Evolutionary conservation across 2,329 filamentous ascomycete genomes (phyloP), one percentile per base, ranked within the genome.

Genomic region (Metarhizium guizhouense): DNA sequence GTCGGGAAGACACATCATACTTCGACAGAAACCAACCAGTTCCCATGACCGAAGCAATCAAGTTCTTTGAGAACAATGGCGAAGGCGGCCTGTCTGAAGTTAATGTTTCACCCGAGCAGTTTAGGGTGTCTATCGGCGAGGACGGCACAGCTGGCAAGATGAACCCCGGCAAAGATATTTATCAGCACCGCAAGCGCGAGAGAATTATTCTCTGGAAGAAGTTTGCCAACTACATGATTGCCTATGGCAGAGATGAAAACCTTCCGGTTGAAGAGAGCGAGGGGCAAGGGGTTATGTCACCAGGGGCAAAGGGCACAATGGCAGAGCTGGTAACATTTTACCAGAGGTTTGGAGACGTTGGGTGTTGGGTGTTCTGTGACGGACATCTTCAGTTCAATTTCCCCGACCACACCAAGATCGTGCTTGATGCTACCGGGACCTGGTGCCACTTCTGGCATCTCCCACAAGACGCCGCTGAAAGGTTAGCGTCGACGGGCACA

Each of bases 371-470:
- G 52, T 93, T 93, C 64, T 82, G 81, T 55, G 88, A 93, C 66
- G 89, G 89, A 2, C 87, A 89, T 63, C 78, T 92, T 61, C 88
- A 88, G 81, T 88, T 93, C 72, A 93, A 94, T 72, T 94, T 94
- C 69, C 88, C 89, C 2, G 89, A 94, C 62, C 89, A 94, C 68
- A 93, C 89, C 57, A 94, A 94, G 72, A 81, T 94, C 54, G 86
- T 93, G 13, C 74, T 94, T 30, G 88, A 90, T 56, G 74, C 85
- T 1, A 82, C 86, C 34, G 88, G 87, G n/a, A 83, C 80, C 1
- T 87, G 84, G 77, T 86, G 87, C 62, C 86, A 89, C 66, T 90
- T 91, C 66, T 88, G 88, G 73, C 86, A 89, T 64, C 81, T 92
- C 20, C 83, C 87, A 0, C 74, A 83, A n/a, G 82, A 87, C 57